Evolutionary conservation across 75 land plant species (phyloP), one percentile per base, ranked within the genome.

Genomic region (Sequoia sempervirens): DNA sequence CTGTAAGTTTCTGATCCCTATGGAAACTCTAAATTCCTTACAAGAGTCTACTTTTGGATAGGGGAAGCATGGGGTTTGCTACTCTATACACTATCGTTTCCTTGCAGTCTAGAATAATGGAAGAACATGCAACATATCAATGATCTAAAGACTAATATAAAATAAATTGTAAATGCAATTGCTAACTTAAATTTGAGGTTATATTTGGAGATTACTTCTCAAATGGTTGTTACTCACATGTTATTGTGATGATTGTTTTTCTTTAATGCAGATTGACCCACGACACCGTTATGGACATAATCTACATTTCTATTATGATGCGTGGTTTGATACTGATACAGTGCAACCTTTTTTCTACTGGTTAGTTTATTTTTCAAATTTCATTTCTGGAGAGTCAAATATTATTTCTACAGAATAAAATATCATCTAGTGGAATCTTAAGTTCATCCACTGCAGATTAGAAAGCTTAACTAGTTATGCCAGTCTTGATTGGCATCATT

Each of bases 281-380:
- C 88, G 94, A 80, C 99, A 98, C 86, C 90, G 99, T 4, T 98
- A 98, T 87, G 99, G 99, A 50, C 99, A 95, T 68, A 96, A 90
- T 80, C 85, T 97, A 72, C 94, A 90, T 73, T 50, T 89, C 34
- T 96, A 98, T 76, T 96, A 90, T 86, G 93, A 91, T 73, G 82
- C 88, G 13, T 98, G 99, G 99, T 82, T 85, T 61, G 88, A 92
- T 73, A 85, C 89, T 83, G 88, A 91, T n/a, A 93, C 94, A 78
- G 76, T 89, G 7, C 93, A 98, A 76, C 99, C 99, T 38, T 98
- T 97, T 88, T 97, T 96, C 86, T 98, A 93, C 89, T 98, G 99
- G 99, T 98, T 91, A 87, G 83, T n/a, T 73, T 78, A 70, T 43
- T 10, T 46, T 18, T 43, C 61, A 69, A 58, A 17, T 58, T 40